Percentiles rank a stretch among this genome's conserved stretches.
Conservation (phyloP, 108 stramenopile species). For the Epithemia pelagica region DNA sequence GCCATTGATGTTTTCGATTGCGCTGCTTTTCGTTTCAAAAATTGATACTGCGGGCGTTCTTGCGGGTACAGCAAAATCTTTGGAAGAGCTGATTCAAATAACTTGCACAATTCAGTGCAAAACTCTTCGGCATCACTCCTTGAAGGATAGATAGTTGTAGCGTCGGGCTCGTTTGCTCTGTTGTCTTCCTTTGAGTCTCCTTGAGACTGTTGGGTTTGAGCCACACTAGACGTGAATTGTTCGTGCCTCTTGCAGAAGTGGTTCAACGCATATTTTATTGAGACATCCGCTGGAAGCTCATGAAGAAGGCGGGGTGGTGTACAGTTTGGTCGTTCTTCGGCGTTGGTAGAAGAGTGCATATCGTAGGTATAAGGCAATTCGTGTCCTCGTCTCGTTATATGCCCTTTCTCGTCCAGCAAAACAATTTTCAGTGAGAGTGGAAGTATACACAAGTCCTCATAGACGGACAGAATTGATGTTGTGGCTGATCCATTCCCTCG, state of each 20-base stretch:
- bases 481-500: background rate
- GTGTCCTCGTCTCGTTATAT: slow-evolving; percentile 47
- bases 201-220: no score
- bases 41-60: slow-evolving; percentile 61
- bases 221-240: no score
- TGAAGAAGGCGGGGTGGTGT: slow-evolving; percentile 36
- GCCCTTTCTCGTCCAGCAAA: slow-evolving; percentile 59
- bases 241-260: slow-evolving; percentile 39
- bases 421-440: slow-evolving; percentile 65
- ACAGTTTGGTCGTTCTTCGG: background rate
- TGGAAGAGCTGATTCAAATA: slow-evolving; percentile 67
- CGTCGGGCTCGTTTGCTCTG: slow-evolving; percentile 5
- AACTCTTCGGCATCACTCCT: slow-evolving; percentile 28
- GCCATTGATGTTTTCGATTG: slow-evolving; percentile 3
- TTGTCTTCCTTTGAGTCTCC: no score
- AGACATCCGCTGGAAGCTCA: slow-evolving; percentile 46
- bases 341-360: background rate
- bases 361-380: slow-evolving; percentile 17
- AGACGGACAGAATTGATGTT: background rate
- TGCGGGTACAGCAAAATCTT: slow-evolving; percentile 50
- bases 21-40: slow-evolving; percentile 8
- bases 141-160: slow-evolving; percentile 5
- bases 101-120: slow-evolving; percentile 34
- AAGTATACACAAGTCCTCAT: slow-evolving; percentile 38
- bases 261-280: slow-evolving; percentile 45